Conservation (phyloP, 208 protist species). For the Acanthamoeba castellanii region DNA sequence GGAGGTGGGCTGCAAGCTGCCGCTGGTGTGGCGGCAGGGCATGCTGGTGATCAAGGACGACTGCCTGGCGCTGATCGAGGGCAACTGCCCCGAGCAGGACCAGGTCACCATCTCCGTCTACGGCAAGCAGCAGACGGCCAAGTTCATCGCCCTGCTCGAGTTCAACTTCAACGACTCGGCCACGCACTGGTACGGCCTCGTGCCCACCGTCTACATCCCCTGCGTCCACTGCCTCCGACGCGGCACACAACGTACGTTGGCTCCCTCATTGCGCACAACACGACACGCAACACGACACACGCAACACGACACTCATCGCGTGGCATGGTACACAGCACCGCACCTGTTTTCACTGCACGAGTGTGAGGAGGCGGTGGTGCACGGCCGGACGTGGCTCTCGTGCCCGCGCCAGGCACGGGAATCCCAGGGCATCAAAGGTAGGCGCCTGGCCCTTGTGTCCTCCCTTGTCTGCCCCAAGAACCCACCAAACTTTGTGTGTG, state of each 20-base stretch:
- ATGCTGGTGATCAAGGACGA: conserved; percentile 30
- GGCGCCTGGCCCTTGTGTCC: background rate
- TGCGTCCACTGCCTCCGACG: conserved; percentile 45
- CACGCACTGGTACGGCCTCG: background rate
- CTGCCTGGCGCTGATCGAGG: background rate
- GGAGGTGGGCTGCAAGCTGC: conserved; percentile 35
- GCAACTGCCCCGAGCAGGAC: background rate
- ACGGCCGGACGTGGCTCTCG: background rate
- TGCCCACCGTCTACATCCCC: conserved; percentile 30
- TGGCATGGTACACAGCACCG: background rate
- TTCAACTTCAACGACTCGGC: conserved; percentile 61
- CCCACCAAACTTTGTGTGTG: no score
- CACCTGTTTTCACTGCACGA: conserved; percentile 35
- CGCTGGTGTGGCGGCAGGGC: conserved; percentile 18
- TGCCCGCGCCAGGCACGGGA: background rate
- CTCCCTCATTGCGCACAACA: background rate
- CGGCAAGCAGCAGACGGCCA: background rate
- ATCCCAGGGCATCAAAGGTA: background rate
- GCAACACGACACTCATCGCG: background rate
- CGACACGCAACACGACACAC: background rate
- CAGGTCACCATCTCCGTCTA: background rate
- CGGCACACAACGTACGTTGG: background rate
- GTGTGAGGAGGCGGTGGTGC: conserved; percentile 28
- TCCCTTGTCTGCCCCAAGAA: no score
- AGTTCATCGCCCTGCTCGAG: conserved; percentile 9